Evolutionary conservation across 768 basidiomycete genomes (phyloP).

Genomic region (Multifurca ochricompacta): DNA sequence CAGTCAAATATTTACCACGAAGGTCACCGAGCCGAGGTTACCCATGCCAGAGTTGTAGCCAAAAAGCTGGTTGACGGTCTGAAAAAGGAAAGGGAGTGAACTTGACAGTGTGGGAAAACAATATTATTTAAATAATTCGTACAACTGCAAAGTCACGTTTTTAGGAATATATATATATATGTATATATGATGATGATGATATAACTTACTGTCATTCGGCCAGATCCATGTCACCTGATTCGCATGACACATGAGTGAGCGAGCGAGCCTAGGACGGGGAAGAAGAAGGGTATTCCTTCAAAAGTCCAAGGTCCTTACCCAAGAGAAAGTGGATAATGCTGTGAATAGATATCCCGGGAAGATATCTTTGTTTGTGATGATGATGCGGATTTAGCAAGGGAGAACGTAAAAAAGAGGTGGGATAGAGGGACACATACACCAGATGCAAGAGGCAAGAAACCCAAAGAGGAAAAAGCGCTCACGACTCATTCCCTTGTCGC

Average conservation of each 20-base stretch:
- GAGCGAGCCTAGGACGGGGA: background rate
- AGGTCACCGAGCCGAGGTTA: background rate
- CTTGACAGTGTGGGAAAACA: too few relatives aligned
- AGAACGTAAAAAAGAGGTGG: background rate
- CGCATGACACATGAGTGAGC: background rate
- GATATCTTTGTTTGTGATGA: slow-evolving; percentile 11
- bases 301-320: too few relatives aligned
- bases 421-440: slow-evolving; percentile 35
- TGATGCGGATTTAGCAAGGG: slow-evolving; percentile 27
- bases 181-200: too few relatives aligned
- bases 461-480: slow-evolving; percentile 70
- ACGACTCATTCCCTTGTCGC: slow-evolving; percentile 56
- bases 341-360: slow-evolving; percentile 22
- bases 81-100: background rate
- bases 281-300: too few relatives aligned
- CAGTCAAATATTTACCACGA: background rate
- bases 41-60: slow-evolving; percentile 32
- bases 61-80: slow-evolving; percentile 44
- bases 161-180: too few relatives aligned
- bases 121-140: too few relatives aligned
- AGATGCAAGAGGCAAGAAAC: slow-evolving; percentile 43
- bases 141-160: too few relatives aligned
- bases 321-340: slow-evolving; percentile 21
- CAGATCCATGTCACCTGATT: slow-evolving; percentile 22
- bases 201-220: slow-evolving; percentile 17